These are phyloP conservation scores for Xylariaceae sp. DNA, from an alignment of 2,329 filamentous ascomycete species.

Conservation along the genomic window DNA sequence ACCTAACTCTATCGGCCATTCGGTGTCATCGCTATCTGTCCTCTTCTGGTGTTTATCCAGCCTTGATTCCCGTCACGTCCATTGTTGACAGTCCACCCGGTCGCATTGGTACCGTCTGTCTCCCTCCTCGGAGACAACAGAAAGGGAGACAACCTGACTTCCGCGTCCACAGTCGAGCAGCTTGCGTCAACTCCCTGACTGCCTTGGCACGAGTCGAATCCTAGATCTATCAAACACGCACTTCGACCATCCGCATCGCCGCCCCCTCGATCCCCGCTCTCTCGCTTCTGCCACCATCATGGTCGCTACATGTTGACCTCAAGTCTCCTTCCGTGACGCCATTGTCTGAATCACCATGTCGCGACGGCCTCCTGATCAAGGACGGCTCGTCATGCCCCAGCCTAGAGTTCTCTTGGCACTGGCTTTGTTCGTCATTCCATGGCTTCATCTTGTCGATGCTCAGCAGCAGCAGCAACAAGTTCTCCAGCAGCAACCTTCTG, in stretches of 20 bases:
- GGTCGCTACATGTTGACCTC: background rate
- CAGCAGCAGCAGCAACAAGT: conserved; percentile 50
- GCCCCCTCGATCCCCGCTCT: background rate
- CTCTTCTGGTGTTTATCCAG: no score
- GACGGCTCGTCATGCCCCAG: conserved; percentile 41
- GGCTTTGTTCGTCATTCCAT: conserved; percentile 47
- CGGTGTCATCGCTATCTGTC: no score
- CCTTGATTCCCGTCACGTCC: no score
- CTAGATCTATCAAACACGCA: background rate
- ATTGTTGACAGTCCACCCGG: no score
- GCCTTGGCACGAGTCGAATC: background rate
- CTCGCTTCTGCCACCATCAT: background rate
- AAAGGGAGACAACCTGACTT: background rate
- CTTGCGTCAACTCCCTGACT: background rate
- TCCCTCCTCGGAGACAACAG: no score
- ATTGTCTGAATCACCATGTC: conserved; percentile 43
- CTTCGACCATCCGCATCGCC: background rate
- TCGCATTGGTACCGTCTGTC: no score
- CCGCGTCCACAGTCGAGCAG: background rate
- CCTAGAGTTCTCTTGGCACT: conserved; percentile 42
- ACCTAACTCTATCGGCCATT: background rate
- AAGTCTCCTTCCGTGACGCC: conserved; percentile 2
- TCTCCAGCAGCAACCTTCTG: conserved; percentile 22
- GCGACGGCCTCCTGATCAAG: conserved; percentile 55
- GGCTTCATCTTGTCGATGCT: conserved; percentile 47